Conservation (phyloP, 371 early-diverging fungal genomes). For the Lichtheimia ornata region DNA sequence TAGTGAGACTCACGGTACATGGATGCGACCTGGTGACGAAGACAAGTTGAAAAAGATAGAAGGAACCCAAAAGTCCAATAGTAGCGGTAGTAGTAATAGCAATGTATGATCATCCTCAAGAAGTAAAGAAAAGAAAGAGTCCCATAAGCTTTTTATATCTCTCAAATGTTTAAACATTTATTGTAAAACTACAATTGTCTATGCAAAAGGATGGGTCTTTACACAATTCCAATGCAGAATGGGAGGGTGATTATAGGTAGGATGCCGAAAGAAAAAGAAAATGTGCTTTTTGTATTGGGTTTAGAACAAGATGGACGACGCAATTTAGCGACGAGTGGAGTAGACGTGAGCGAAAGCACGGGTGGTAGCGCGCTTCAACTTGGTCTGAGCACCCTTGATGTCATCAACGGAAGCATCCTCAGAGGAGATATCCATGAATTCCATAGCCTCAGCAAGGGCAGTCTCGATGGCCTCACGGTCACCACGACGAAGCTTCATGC, state of each 20-base stretch:
- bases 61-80: not conserved
- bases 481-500: constrained; percentile 68
- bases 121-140: not conserved
- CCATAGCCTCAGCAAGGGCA: constrained; percentile 83
- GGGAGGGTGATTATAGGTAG: not conserved
- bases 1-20: constrained; percentile 48
- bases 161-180: constrained; percentile 3
- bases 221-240: not conserved
- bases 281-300: not conserved
- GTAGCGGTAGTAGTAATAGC: not conserved
- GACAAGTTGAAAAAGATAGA: constrained; percentile 17
- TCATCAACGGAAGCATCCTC: constrained; percentile 85
- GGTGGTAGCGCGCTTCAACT: constrained; percentile 85
- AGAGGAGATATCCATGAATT: constrained; percentile 80
- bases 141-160: too few species aligned
- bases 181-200: not conserved
- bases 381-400: constrained; percentile 86
- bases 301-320: not conserved
- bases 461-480: constrained; percentile 85
- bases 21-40: constrained; percentile 44
- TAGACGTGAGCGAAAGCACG: constrained; percentile 76
- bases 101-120: not conserved
- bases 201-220: not conserved
- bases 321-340: constrained; percentile 50
- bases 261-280: not conserved